Evolutionary conservation across 352 stramenopile genomes (phyloP).

Genomic region (Discostella stelligera): DNA sequence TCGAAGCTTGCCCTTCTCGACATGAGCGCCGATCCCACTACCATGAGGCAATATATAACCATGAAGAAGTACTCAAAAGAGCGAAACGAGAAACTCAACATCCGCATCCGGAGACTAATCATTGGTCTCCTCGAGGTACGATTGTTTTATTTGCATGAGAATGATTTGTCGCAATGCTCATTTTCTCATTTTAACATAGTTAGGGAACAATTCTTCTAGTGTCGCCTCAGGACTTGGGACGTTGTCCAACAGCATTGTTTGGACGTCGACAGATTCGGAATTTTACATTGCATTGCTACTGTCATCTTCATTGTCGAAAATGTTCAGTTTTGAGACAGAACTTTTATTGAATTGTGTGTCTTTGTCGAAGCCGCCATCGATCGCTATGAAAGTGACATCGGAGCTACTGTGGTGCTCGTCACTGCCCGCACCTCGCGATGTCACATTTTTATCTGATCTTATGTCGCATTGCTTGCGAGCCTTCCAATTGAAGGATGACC

Average conservation of each 20-base stretch:
- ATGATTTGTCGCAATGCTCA: neutral
- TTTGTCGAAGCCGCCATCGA: constrained; percentile 1
- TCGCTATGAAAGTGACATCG: constrained; percentile 16
- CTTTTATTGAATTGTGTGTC: constrained; percentile 9
- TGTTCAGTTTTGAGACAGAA: neutral
- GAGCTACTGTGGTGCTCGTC: constrained; percentile 26
- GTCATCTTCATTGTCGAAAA: constrained; percentile 11
- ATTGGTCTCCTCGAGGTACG: constrained; percentile 30
- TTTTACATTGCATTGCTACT: constrained; percentile 25
- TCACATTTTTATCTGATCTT: constrained; percentile 16
- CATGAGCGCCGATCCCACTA: neutral
- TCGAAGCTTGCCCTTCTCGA: neutral
- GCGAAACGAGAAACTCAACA: constrained; percentile 16
- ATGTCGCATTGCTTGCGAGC: constrained; percentile 15
- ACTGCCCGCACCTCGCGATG: neutral
- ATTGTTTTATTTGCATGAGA: constrained; percentile 1
- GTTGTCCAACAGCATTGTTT: constrained; percentile 5
- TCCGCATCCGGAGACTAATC: constrained; percentile 19
- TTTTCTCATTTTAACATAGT: neutral
- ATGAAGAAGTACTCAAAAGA: constrained; percentile 32
- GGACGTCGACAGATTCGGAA: constrained; percentile 20
- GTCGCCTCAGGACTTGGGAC: constrained; percentile 8
- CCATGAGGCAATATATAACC: constrained; percentile 39
- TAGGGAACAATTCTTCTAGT: constrained; percentile 4
- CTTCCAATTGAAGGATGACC: constrained; percentile 13